Evolutionary conservation across 495 filamentous ascomycete genomes (phyloP).

Genomic region (Apodospora peruviana): DNA sequence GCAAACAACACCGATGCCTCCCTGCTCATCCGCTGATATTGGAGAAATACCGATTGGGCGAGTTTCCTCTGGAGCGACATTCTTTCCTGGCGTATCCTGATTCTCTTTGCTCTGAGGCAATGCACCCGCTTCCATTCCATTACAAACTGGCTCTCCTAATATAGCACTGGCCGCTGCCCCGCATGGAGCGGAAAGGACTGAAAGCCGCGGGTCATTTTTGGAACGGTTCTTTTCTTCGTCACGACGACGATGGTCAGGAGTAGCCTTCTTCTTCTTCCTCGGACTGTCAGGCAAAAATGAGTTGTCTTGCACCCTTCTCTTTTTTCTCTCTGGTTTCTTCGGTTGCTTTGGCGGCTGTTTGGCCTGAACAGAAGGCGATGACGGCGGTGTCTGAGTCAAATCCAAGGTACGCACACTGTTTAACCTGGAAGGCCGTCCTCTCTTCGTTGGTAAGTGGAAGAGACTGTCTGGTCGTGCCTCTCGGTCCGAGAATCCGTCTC

Average conservation of each 20-base stretch:
- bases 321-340: background rate
- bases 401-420: constrained; percentile 10
- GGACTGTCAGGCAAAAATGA: constrained; percentile 1
- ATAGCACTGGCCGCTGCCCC: background rate
- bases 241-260: too few relatives aligned
- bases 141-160: background rate
- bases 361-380: background rate
- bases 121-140: background rate
- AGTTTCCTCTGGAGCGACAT: too few relatives aligned
- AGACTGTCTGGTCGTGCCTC: background rate
- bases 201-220: background rate
- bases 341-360: background rate
- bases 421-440: background rate
- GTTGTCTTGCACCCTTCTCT: constrained; percentile 8
- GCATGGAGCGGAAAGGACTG: background rate
- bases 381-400: constrained; percentile 3
- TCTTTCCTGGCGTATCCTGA: too few relatives aligned
- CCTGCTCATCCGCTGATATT: too few relatives aligned
- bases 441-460: background rate
- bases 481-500: background rate
- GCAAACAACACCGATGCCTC: too few relatives aligned
- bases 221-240: background rate
- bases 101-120: background rate
- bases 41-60: too few relatives aligned
- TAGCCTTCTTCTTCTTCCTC: background rate